Conservation (phyloP, 2,329 filamentous ascomycete genomes). For the Atkinsonella texensis region DNA sequence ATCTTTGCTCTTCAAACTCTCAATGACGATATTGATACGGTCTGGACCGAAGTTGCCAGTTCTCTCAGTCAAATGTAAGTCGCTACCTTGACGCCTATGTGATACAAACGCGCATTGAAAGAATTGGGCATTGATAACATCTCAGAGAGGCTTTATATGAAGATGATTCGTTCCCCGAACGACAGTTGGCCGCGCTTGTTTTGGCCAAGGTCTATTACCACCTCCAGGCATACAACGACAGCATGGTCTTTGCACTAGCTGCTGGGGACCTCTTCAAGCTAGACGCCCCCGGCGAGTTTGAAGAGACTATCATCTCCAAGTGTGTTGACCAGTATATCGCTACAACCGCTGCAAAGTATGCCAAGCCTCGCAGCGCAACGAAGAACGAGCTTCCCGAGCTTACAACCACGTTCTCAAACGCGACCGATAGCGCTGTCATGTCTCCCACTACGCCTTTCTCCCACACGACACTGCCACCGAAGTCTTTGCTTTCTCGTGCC, state of each 20-base stretch:
- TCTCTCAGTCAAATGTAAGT: conserved; percentile 83
- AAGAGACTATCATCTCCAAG: conserved; percentile 98
- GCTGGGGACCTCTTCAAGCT: conserved; percentile 93
- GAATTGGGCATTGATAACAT: not conserved
- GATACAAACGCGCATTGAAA: not conserved
- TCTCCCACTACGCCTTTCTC: conserved; percentile 94
- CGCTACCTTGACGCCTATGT: conserved; percentile 1
- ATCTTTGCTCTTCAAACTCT: conserved; percentile 90
- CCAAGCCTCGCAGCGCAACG: conserved; percentile 29
- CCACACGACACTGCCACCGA: conserved; percentile 83
- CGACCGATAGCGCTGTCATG: conserved; percentile 57
- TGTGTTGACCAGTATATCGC: conserved; percentile 97
- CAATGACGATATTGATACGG: conserved; percentile 90
- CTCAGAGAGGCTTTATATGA: conserved; percentile 90
- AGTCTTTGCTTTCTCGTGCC: conserved; percentile 84
- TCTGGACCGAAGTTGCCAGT: conserved; percentile 95
- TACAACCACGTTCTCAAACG: conserved; percentile 65
- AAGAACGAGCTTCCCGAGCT: conserved; percentile 51
- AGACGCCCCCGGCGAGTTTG: conserved; percentile 83
- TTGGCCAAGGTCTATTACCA: conserved; percentile 98
- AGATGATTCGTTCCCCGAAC: conserved; percentile 87
- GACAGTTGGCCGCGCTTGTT: conserved; percentile 85
- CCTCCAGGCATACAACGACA: conserved; percentile 96
- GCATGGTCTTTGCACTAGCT: conserved; percentile 94
- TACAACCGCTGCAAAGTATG: conserved; percentile 44